These are phyloP conservation scores for Leccinum rimulosum DNA, from an alignment of 768 basidiomycete species.

Conservation along the genomic window DNA sequence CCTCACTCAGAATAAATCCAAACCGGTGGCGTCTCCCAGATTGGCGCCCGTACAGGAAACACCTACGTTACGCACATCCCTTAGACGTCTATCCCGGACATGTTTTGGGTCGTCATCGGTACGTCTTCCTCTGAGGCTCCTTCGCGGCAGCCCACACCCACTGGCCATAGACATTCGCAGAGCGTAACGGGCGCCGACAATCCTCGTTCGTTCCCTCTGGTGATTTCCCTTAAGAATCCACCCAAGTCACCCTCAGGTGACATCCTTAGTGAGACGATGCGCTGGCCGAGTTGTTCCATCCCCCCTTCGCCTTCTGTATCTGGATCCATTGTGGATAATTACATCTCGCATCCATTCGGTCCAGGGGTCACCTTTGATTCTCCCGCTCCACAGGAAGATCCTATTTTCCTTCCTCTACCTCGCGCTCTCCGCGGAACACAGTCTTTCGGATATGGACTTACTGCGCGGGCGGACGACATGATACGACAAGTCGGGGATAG, in stretches of 20 bases:
- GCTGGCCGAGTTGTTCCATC: constrained; percentile 43
- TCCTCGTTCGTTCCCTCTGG: constrained; percentile 35
- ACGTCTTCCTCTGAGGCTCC: constrained; percentile 30
- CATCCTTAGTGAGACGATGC: constrained; percentile 65
- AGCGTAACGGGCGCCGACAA: constrained; percentile 72
- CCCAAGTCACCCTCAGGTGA: constrained; percentile 40
- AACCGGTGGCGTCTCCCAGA: constrained; percentile 28
- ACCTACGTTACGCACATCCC: constrained; percentile 44
- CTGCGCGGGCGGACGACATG: constrained; percentile 56
- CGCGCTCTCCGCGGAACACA: constrained; percentile 78
- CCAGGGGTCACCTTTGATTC: constrained; percentile 59
- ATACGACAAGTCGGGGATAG: constrained; percentile 16
- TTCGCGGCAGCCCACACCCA: constrained; percentile 29
- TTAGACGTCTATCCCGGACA: constrained; percentile 77
- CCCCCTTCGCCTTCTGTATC: constrained; percentile 36
- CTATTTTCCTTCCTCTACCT: constrained; percentile 44
- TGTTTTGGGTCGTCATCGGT: constrained; percentile 29
- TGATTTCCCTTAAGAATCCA: constrained; percentile 23
- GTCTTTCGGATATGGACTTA: constrained; percentile 75
- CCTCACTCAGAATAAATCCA: constrained; percentile 49
- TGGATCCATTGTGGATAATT: constrained; percentile 20
- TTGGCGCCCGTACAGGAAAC: constrained; percentile 28
- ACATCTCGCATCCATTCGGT: constrained; percentile 61
- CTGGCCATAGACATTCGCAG: constrained; percentile 70
- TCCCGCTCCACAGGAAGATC: constrained; percentile 45